Evolutionary conservation across 2,329 filamentous ascomycete species (phyloP), one percentile per base, ranked within the genome.

Genomic region (Trichophyton schoenleinii): DNA sequence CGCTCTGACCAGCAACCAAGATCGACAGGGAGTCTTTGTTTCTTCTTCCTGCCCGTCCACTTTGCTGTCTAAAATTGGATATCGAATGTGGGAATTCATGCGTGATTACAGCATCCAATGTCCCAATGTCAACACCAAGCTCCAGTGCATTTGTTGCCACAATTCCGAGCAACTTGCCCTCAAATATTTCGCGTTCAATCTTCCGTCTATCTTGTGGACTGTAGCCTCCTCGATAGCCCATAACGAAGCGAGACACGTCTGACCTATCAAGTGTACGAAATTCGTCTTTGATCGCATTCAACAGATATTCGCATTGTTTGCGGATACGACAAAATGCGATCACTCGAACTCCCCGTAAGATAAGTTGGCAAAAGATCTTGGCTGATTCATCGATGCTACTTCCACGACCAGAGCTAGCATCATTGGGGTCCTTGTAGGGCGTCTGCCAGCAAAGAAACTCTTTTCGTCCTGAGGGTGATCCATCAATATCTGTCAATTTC

Each of bases 401-500:
- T 13, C 89, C 89, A 62, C 94, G 84, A 0, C 94, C 92, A 67
- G 89, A 95, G 0, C 87, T 84, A 7, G 91, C 88, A 72, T 97
- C 92, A 0, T 81, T 82, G 0, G 92, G 90, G 67, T 96, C 92
- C 71, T 91, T 95, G 73, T 85, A 96, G 0, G 94, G 94, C 0
- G 92, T 96, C 68, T 99, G 97, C 94, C 94, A 99, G 73, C 91
- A 97, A 5, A 99, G 70, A 62, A 97, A 97, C 69, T 97, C 92
- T 71, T 97, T 97, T 22, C 90, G 81, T 0, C 92, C 90, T 4
- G 90, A 90, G 0, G 94, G 94, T 0, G 91, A 96, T 0, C 94
- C 94, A 70, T 99, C 94, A 68, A 88, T 91, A 69, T 96, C 91
- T 0, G 92, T 87, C 52, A 97, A 74, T 62, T 81, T 84, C 13